A percentile compares a stretch with the other conserved stretches of the same genome.
Conservation (phyloP, 495 filamentous ascomycete genomes). For the Aspergillus baeticus region DNA sequence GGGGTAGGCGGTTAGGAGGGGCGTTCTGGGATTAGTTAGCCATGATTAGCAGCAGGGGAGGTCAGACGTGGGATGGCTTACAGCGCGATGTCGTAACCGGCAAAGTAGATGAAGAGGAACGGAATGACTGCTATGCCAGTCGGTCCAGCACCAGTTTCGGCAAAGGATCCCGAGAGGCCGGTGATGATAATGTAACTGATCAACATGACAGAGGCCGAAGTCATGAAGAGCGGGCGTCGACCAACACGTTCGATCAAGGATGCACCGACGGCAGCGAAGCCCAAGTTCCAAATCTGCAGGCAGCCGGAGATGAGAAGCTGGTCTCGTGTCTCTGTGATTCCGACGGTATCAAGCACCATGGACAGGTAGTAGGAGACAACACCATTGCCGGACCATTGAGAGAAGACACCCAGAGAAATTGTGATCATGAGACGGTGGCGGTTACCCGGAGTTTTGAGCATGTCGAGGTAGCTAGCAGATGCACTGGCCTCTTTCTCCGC, state of each 20-base stretch:
- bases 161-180: conserved; percentile 51
- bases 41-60: not conserved
- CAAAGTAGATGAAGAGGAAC: conserved; percentile 58
- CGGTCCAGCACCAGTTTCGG: conserved; percentile 37
- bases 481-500: conserved; percentile 28
- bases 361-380: conserved; percentile 25
- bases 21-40: conserved; percentile 31
- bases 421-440: conserved; percentile 58
- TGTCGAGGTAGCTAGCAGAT: conserved; percentile 43
- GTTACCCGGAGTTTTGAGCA: conserved; percentile 67
- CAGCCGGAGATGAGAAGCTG: conserved; percentile 31
- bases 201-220: conserved; percentile 56
- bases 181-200: conserved; percentile 55
- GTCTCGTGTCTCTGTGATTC: conserved; percentile 24
- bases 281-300: conserved; percentile 36
- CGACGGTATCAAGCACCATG: conserved; percentile 35
- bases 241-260: conserved; percentile 56
- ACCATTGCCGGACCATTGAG: conserved; percentile 67
- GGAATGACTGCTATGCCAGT: conserved; percentile 53
- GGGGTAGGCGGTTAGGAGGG: conserved; percentile 58
- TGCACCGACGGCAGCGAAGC: conserved; percentile 51
- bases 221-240: conserved; percentile 55
- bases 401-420: conserved; percentile 63
- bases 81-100: conserved; percentile 55
- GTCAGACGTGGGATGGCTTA: not conserved